Evolutionary conservation across 148 eudicot genomes (phyloP).

Genomic region (Diospyros kaki): DNA sequence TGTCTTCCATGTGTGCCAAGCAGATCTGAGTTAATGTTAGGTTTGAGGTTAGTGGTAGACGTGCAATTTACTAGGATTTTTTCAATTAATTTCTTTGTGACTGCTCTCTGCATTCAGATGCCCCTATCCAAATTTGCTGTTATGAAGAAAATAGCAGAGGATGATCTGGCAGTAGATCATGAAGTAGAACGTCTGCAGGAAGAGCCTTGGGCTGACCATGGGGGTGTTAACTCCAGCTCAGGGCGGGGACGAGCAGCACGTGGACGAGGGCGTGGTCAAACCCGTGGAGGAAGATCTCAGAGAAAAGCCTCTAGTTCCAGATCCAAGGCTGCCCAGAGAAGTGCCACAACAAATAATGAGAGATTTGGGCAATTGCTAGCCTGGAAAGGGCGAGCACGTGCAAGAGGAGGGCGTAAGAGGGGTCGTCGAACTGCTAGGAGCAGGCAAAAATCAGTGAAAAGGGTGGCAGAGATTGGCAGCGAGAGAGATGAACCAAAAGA

Average conservation of each 20-base stretch:
- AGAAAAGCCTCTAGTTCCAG: slow-evolving; percentile 18
- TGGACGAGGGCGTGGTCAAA: slow-evolving; percentile 32
- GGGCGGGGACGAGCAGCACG: slow-evolving; percentile 36
- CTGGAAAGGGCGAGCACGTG: slow-evolving; percentile 41
- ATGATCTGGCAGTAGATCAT: slow-evolving; percentile 13
- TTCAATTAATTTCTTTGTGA: not conserved
- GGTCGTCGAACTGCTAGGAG: slow-evolving; percentile 29
- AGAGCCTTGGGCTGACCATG: slow-evolving; percentile 17
- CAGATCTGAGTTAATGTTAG: not conserved
- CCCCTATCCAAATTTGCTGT: slow-evolving; percentile 18
- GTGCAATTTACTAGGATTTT: not conserved
- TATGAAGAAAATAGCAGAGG: slow-evolving; percentile 11
- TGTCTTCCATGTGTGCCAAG: not conserved
- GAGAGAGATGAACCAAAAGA: slow-evolving; percentile 10
- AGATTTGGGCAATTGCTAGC: slow-evolving; percentile 23
- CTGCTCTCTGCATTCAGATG: slow-evolving; percentile 15
- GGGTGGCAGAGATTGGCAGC: slow-evolving; percentile 6
- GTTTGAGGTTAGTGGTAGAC: not conserved
- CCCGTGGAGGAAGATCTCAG: slow-evolving; percentile 35
- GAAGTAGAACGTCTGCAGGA: slow-evolving; percentile 21
- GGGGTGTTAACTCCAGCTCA: slow-evolving; percentile 12
- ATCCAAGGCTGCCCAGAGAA: slow-evolving; percentile 14
- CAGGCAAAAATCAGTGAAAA: slow-evolving; percentile 24
- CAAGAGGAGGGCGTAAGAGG: slow-evolving; percentile 34
- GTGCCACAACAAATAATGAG: slow-evolving; percentile 11